These are phyloP conservation scores for Grosmannia penicillata DNA, from an alignment of 2,329 filamentous ascomycete species.

Conservation along the genomic window DNA sequence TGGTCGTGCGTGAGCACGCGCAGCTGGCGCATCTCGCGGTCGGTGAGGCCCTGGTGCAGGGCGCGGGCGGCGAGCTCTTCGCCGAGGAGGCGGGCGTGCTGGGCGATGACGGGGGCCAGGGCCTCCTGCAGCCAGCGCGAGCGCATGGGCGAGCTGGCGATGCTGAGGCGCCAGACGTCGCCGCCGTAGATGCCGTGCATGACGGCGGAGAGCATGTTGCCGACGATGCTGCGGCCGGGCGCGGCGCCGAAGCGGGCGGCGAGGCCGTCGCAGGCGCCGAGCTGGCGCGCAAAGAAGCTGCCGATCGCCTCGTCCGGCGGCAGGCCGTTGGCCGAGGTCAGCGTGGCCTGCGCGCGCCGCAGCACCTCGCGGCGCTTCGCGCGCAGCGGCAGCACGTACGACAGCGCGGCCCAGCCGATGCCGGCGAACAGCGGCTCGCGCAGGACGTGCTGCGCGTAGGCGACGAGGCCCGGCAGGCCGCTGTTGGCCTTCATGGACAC, in stretches of 20 bases:
- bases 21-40: too few relatives aligned
- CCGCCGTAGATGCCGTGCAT: conserved; percentile 89
- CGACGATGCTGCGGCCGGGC: conserved; percentile 37
- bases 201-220: conserved; percentile 63
- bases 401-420: conserved; percentile 1
- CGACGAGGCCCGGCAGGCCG: not conserved
- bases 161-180: conserved; percentile 66
- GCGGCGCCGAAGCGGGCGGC: too few relatives aligned
- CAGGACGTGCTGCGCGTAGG: conserved; percentile 18
- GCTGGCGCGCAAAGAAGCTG: conserved; percentile 42
- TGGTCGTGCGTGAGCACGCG: too few relatives aligned
- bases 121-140: conserved; percentile 5
- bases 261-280: conserved; percentile 18
- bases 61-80: too few relatives aligned
- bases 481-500: conserved; percentile 17
- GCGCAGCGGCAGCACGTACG: not conserved
- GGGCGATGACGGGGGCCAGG: not conserved
- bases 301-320: conserved; percentile 56
- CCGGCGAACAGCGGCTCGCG: conserved; percentile 42
- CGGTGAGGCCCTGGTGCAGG: too few relatives aligned
- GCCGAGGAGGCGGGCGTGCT: not conserved
- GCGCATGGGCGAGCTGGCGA: conserved; percentile 17
- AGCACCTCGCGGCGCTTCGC: not conserved
- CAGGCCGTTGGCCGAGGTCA: conserved; percentile 14
- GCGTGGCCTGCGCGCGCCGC: conserved; percentile 10